Base-by-base conservation (phyloP, 768 basidiomycete species). In the Boletus rufocinnamomeus region DNA sequence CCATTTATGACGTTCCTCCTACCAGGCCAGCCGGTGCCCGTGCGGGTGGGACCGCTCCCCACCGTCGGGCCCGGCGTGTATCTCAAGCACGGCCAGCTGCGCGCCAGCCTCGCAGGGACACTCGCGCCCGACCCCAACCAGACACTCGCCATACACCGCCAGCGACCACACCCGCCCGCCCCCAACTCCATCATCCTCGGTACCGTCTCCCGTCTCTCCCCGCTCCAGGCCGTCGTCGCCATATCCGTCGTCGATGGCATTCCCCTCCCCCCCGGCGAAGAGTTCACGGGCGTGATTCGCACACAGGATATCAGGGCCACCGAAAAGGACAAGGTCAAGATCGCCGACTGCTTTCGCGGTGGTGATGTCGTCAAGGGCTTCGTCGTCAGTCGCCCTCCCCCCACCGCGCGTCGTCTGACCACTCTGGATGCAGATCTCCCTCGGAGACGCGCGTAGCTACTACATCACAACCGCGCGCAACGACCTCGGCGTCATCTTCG, bases 381-480 rank as follows among this genome's bases (percentile, higher is more conserved):
- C 40, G 93, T 96, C 66, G 94, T 95, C 70, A 70, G 88, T 79
- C 25, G 21, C 38, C n/a, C 27, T 11, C 9, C 6, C 19, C 25
- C 21, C 28, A 6, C 45, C 23, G 34, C 59, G 32, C 30, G 40
- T 35, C 47, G 40, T 58, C 68, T 56, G 47, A 62, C 41, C n/a
- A 41, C 16, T 7, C 28, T 41, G 40, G 8, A 49, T 25, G 7
- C 58, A 95, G 94, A 91, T 95, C 50, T 95, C 94, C 19, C 79
- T 97, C 27, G 95, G 94, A 11, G 94, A 96, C 73, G 87, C 93
- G 27, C 84, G 92, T 45, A 93, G 89, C 65, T 96, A 96, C 75
- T 95, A 93, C 76, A 81, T 96, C 30, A 92, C 93, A 0, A 96
- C 94, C 4, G 94, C 91, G 8, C 79, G 91, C 43, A 95, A 95